Conservation (phyloP, 495 filamentous ascomycete species). For the Sphaerosporella brunnea region DNA sequence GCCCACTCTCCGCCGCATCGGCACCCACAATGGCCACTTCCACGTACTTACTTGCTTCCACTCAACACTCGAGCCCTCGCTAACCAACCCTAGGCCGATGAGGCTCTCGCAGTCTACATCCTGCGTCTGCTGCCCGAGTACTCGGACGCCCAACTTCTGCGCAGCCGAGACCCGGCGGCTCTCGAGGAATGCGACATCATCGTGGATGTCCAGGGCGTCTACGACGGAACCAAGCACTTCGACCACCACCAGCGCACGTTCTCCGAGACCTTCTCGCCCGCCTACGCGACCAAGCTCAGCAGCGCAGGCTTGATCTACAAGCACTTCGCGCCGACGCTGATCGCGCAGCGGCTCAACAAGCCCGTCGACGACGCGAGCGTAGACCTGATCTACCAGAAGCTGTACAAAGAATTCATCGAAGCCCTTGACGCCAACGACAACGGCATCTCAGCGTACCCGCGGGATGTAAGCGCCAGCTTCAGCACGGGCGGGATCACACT, state of each 20-base stretch:
- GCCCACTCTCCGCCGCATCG: slow-evolving; percentile 47
- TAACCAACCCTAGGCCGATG: slow-evolving; percentile 53
- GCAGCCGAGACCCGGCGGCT: slow-evolving; percentile 64
- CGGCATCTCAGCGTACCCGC: slow-evolving; percentile 63
- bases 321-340: slow-evolving; percentile 76
- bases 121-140: slow-evolving; percentile 78
- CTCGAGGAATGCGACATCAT: slow-evolving; percentile 80
- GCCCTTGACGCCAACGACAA: slow-evolving; percentile 96
- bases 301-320: slow-evolving; percentile 87
- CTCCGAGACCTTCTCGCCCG: slow-evolving; percentile 56
- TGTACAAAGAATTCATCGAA: slow-evolving; percentile 89
- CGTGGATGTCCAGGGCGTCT: slow-evolving; percentile 63
- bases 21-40: slow-evolving; percentile 93
- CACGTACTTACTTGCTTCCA: no score
- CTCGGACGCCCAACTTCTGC: slow-evolving; percentile 51
- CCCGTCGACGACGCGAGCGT: slow-evolving; percentile 46
- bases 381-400: slow-evolving; percentile 59
- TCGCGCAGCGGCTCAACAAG: slow-evolving; percentile 49
- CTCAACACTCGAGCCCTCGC: no score
- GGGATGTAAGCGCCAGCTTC: slow-evolving; percentile 60
- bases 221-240: slow-evolving; percentile 65
- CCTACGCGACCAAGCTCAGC: slow-evolving; percentile 67
- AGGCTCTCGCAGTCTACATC: slow-evolving; percentile 94
- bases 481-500: slow-evolving; percentile 64
- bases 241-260: slow-evolving; percentile 97